phyloP scores from a whole-genome alignment of 140 eudicot species.

The Erigeron philadelphicus region DNA sequence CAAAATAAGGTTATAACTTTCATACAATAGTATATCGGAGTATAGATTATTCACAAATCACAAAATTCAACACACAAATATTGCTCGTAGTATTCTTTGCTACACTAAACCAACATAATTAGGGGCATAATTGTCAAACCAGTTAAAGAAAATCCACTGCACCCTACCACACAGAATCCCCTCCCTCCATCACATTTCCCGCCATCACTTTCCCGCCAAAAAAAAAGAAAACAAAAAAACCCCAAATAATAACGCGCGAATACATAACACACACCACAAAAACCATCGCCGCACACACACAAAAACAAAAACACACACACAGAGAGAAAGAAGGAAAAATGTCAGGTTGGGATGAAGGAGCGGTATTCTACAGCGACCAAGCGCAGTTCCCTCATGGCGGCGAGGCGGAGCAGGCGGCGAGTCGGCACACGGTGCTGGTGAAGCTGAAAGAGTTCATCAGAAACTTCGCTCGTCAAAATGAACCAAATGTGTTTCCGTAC shows the following conservation, averaged over 20 bases:
- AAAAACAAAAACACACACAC: neutral
- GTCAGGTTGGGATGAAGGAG: constrained; percentile 99
- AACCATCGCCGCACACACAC: constrained; percentile 13
- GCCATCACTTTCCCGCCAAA: constrained; percentile 67
- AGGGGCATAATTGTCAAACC: constrained; percentile 10
- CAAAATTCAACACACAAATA: no score
- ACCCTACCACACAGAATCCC: constrained; percentile 20
- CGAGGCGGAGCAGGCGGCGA: constrained; percentile 50
- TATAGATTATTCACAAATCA: no score
- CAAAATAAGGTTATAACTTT: no score
- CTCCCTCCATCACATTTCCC: constrained; percentile 34
- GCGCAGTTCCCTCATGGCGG: constrained; percentile 81
- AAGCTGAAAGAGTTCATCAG: constrained; percentile 89
- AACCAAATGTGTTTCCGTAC: constrained; percentile 75
- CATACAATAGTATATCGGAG: no score
- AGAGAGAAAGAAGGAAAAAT: constrained; percentile 30
- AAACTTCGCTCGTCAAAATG: constrained; percentile 57
- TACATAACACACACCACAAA: neutral
- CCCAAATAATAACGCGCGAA: constrained; percentile 30
- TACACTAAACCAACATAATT: no score
- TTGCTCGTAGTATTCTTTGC: no score
- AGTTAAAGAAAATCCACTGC: neutral
- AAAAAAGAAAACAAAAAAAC: constrained; percentile 23
- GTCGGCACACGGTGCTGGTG: constrained; percentile 72
- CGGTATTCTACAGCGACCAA: constrained; percentile 93